Conservation (phyloP, 1,284 basidiomycete species). For the Apiotrichum sp. region DNA sequence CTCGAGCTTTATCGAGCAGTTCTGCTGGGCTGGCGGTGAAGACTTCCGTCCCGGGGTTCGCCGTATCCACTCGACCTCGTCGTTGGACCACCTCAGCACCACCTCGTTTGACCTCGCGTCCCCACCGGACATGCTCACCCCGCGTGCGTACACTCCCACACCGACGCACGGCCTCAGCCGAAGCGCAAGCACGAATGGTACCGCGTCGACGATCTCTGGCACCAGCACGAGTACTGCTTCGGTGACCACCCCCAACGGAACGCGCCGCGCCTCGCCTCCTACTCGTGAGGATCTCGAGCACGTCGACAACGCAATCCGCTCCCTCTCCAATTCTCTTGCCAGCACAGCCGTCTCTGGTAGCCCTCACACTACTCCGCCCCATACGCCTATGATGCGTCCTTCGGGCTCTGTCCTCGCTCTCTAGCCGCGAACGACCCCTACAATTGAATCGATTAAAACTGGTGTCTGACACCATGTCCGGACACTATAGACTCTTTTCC, state of each 20-base stretch:
- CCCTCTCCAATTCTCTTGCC: constrained; percentile 11
- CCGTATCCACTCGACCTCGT: constrained; percentile 26
- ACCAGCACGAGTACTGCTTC: not conserved
- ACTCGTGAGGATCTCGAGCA: constrained; percentile 20
- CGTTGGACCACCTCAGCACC: constrained; percentile 21
- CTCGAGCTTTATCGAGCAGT: constrained; percentile 46
- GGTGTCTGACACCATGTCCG: not conserved
- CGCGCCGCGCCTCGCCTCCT: constrained; percentile 8
- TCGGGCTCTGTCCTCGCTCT: constrained; percentile 9
- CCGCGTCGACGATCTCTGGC: not conserved
- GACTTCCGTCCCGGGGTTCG: not conserved
- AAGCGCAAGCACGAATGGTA: not conserved
- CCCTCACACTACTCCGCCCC: constrained; percentile 1
- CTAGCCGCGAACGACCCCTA: not conserved
- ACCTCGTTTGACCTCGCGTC: constrained; percentile 13
- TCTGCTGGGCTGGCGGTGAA: constrained; percentile 15
- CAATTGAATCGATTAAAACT: no score
- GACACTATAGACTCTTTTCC: not conserved
- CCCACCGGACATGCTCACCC: constrained; percentile 15
- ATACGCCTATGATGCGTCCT: constrained; percentile 5
- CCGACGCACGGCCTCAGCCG: constrained; percentile 9
- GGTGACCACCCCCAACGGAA: not conserved
- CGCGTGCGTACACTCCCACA: constrained; percentile 14
- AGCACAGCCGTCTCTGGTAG: constrained; percentile 14
- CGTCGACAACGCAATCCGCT: constrained; percentile 19